Percentiles rank a stretch among this genome's conserved stretches.
These are phyloP conservation scores for Fusarium poae DNA, from an alignment of 2,329 filamentous ascomycete species.

Conservation along the genomic window DNA sequence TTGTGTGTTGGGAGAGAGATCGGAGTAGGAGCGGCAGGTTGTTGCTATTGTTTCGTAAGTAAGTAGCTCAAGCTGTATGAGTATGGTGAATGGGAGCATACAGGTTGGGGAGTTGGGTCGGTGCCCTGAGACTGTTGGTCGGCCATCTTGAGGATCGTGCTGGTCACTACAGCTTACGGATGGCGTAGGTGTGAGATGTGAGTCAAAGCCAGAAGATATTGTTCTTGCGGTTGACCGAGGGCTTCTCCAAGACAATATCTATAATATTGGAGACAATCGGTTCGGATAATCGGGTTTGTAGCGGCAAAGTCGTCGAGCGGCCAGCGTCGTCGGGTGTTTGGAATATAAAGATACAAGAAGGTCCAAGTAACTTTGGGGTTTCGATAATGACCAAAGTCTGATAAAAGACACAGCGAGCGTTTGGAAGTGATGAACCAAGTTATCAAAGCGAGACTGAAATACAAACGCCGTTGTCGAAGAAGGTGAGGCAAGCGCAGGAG, in stretches of 20 bases:
- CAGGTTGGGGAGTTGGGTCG: slow-evolving; percentile 42
- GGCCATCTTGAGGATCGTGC: slow-evolving; percentile 41
- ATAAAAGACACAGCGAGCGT: slow-evolving; percentile 28
- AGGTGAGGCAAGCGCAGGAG: slow-evolving; percentile 34
- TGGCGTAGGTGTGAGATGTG: not conserved
- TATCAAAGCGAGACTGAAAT: slow-evolving; percentile 31
- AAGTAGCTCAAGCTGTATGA: not conserved
- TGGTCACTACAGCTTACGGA: slow-evolving; percentile 27
- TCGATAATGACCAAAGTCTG: not conserved
- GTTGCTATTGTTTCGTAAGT: slow-evolving; percentile 43
- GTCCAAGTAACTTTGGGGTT: not conserved
- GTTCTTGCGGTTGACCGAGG: not conserved
- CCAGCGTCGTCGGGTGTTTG: slow-evolving; percentile 37
- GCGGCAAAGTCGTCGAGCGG: slow-evolving; percentile 40
- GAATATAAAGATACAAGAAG: not conserved
- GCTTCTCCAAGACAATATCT: not conserved
- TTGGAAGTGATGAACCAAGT: slow-evolving; percentile 11
- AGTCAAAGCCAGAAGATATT: not conserved
- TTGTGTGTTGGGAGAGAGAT: slow-evolving; percentile 52
- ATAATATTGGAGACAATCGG: slow-evolving; percentile 1
- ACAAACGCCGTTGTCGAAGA: slow-evolving; percentile 29
- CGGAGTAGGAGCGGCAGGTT: slow-evolving; percentile 43
- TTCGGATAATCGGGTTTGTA: slow-evolving; percentile 22
- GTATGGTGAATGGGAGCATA: slow-evolving; percentile 26
- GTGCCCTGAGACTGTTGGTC: slow-evolving; percentile 43